Evolutionary conservation across 2,329 filamentous ascomycete genomes (phyloP).

Genomic region (Penicillium sp.): DNA sequence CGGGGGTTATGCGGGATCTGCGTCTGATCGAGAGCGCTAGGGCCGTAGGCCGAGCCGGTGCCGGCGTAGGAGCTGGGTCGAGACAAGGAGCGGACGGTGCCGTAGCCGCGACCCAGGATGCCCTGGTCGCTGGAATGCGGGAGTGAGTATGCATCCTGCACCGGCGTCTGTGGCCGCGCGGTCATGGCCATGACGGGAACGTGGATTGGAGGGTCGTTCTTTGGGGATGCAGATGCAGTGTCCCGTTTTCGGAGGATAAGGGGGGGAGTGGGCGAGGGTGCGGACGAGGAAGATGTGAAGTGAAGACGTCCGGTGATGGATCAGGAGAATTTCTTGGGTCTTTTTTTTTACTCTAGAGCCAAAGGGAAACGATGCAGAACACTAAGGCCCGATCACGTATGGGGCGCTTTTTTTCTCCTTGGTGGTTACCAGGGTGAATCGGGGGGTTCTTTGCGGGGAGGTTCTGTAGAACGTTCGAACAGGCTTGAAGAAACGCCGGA

Average conservation of each 20-base stretch:
- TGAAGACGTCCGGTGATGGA: no score
- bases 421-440: neutral
- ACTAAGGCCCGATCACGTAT: no score
- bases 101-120: conserved; percentile 34
- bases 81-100: conserved; percentile 31
- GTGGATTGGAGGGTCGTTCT: conserved; percentile 17
- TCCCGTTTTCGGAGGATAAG: no score
- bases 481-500: neutral
- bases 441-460: neutral
- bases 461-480: no score
- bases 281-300: no score
- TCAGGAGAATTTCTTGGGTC: no score
- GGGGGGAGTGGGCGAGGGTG: no score
- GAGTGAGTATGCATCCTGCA: conserved; percentile 39
- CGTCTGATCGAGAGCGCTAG: conserved; percentile 32
- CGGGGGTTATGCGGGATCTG: conserved; percentile 36
- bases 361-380: no score
- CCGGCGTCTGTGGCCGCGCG: conserved; percentile 39
- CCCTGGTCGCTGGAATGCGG: conserved; percentile 31
- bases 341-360: no score
- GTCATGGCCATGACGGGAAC: conserved; percentile 36
- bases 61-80: conserved; percentile 44
- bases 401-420: neutral
- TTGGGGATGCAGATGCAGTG: no score
- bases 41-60: conserved; percentile 32